Base-by-base conservation (phyloP, 441 rosid species). In the Erodium moschatum region DNA sequence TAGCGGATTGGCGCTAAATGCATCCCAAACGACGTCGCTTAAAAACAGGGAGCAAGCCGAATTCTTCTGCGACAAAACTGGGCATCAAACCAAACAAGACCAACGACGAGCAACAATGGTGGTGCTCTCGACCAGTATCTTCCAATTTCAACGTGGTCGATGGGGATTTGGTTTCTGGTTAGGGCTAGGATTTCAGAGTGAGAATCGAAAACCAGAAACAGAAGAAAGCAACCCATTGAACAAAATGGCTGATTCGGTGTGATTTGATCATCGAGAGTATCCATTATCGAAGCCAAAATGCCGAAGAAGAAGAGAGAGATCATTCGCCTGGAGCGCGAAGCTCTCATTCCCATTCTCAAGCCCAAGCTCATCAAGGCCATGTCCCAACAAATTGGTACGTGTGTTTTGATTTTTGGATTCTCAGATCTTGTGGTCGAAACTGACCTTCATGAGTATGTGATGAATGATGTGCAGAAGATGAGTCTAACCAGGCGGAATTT, bases 331-430 rank as follows among this genome's bases (percentile, higher is more conserved):
- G 97, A 93, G 73, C 87, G 88, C 74, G 98, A 90, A 80, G 88
- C 97, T 44, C 96, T 93, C 13, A 90, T 93, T 24, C 97, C 98
- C 35, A 71, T 89, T 79, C 89, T 90, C 67, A 93, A 90, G 66
- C 95, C 89, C 27, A 89, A 81, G 82, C 90, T 93, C 73, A 76
- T 87, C 73, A 83, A 82, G 84, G 79, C 89, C 66, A 77, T 93
- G 84, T 85, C 97, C 71, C 82, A 78, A 64, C 96, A 85, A 83
- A 87, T 90, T 35, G 96, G 98, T 87, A 81, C 21, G 64, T 38
- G 64, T 12, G 11, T 11, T 10, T 42, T 5, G 19, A 33, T 18
- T 61, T 58, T 58, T 58, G 24, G 24, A 16, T 18, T 6, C 21
- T 18, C 64, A 19, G 21, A 20, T 0, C 20, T 58, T 58, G 24